Percentiles rank a stretch among this genome's conserved stretches.
Evolutionary conservation across 768 basidiomycete species (phyloP).

Genomic region (Termitomyces heimii): DNA sequence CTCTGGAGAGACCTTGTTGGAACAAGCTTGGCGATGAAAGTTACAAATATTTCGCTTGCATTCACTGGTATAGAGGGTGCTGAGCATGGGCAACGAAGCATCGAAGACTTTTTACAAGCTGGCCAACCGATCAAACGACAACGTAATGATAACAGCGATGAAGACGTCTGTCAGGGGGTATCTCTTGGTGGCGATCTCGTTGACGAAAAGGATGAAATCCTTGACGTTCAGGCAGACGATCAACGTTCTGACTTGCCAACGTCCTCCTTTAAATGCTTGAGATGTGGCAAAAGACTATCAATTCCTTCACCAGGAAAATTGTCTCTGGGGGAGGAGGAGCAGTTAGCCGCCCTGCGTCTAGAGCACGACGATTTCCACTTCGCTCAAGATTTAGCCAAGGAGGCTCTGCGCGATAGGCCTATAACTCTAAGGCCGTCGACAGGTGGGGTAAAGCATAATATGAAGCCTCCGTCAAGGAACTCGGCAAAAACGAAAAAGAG

Average conservation of each 20-base stretch:
- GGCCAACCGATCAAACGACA: conserved; percentile 32
- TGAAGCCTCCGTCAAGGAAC: conserved; percentile 5
- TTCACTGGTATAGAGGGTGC: conserved; percentile 74
- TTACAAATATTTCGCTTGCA: conserved; percentile 66
- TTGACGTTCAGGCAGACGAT: neutral
- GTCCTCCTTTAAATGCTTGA: conserved; percentile 47
- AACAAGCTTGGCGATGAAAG: conserved; percentile 44
- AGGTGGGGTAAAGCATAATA: neutral
- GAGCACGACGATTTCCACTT: conserved; percentile 93
- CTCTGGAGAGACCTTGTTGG: conserved; percentile 88
- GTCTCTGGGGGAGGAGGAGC: conserved; percentile 27
- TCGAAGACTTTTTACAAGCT: conserved; percentile 78
- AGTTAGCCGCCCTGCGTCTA: conserved; percentile 36
- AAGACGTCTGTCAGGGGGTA: conserved; percentile 3
- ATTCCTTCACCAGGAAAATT: conserved; percentile 16
- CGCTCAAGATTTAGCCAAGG: conserved; percentile 67
- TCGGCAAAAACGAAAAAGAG: conserved; percentile 15
- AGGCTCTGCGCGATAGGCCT: conserved; percentile 19
- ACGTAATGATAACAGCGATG: conserved; percentile 23
- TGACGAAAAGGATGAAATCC: neutral
- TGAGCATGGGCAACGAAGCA: conserved; percentile 78
- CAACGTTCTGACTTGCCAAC: conserved; percentile 2
- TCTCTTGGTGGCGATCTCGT: neutral
- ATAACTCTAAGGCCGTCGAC: conserved; percentile 10
- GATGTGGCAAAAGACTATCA: conserved; percentile 46